These are phyloP conservation scores for Apodospora peruviana DNA, from an alignment of 495 filamentous ascomycete genomes.

Conservation along the genomic window DNA sequence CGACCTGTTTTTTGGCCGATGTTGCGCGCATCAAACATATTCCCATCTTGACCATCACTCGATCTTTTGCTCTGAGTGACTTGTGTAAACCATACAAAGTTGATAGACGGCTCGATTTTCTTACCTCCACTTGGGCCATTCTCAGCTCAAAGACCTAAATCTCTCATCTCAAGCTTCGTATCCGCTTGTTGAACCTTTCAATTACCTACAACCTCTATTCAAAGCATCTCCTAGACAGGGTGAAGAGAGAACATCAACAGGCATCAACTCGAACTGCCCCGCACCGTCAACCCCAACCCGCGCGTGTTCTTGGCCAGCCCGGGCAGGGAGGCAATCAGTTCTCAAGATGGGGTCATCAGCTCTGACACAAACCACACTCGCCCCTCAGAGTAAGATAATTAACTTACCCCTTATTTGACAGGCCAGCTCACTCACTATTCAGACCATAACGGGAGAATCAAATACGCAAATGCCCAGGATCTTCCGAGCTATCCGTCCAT, in stretches of 20 bases:
- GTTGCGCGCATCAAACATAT: conserved; percentile 9
- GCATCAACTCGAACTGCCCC: not conserved
- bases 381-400: conserved; percentile 4
- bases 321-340: not conserved
- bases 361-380: conserved; percentile 6
- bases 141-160: too few species aligned
- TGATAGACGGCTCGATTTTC: too few species aligned
- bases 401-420: not conserved
- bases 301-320: not conserved
- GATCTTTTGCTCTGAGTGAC: too few species aligned
- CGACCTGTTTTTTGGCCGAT: conserved; percentile 2
- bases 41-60: not conserved
- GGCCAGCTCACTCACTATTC: conserved; percentile 15
- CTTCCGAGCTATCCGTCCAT: conserved; percentile 61
- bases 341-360: conserved; percentile 5
- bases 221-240: too few species aligned
- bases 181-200: too few species aligned
- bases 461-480: conserved; percentile 61
- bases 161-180: too few species aligned
- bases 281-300: not conserved
- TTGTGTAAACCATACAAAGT: too few species aligned
- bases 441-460: conserved; percentile 51
- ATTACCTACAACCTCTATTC: too few species aligned
- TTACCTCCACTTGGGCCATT: too few species aligned
- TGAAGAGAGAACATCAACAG: too few species aligned